Evolutionary conservation across 1,284 basidiomycete species (phyloP), one percentile per base, ranked within the genome.

Genomic region (Pholiota adiposa): DNA sequence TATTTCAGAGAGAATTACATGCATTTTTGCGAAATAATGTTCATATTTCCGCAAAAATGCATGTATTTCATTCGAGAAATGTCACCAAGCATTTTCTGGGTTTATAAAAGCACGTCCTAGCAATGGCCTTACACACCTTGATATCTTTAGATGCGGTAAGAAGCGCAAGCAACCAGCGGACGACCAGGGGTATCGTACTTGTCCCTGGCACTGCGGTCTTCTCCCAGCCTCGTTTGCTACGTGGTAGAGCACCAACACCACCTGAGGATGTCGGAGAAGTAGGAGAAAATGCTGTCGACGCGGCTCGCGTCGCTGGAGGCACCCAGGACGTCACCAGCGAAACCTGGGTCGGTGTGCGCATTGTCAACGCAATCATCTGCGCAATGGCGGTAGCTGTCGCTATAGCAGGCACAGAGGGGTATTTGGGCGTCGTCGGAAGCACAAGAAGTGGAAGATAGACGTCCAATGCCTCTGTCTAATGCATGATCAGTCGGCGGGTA

Each of bases 191-290:
- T 23, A 72, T 72, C 0, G 80, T 73, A 4, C 78, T 75, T 56
- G 76, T 76, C 2, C 77, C 70, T 16, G 73, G 69, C 7, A 73
- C 63, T 0, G 80, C 76, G 0, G 79, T 62, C 60, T 77, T 77
- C 63, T 77, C 77, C 89, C 90, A 92, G 2, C 89, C 88, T 0
- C 90, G 78, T 66, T 82, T 85, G n/a, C 75, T 58, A 86, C 84
- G 60, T 78, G 81, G 41, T 1, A 21, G 8, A 76, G 70, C 18
- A 87, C 75, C 19, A 89, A 89, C 81, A 2, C 80, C 79, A 2
- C 78, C 78, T 3, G 73, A 48, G 21, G 58, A 76, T 2, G 76
- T 73, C 61, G 78, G 62, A 7, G 62, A 46, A 14, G 62, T 77
- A 0, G 61, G 38, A 9, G 51, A 50, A 38, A 51, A 54, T 23